phyloP scores from a whole-genome alignment of 164 flowering plant genomes.

The Nymphaea thermarum region DNA sequence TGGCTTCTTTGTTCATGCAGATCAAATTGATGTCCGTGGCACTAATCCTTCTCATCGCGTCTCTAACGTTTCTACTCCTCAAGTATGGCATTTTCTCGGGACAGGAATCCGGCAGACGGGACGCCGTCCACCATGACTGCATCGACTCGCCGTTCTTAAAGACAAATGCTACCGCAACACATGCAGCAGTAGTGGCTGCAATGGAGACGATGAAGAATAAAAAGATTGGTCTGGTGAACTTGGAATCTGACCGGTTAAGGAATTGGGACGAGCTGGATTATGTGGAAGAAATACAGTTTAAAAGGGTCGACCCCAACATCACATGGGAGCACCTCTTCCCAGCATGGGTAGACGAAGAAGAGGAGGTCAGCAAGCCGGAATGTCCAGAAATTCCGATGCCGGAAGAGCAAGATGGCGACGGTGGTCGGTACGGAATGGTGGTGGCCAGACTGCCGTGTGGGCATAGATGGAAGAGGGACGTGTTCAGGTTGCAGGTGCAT shows the following conservation, averaged over 20 bases:
- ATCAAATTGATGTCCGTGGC: not conserved
- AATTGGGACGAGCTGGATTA: not conserved
- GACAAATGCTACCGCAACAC: not conserved
- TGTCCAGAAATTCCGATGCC: not conserved
- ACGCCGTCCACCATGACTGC: not conserved
- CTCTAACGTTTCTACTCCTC: not conserved
- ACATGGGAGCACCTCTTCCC: not conserved
- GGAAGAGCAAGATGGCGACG: not conserved
- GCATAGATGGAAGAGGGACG: slow-evolving; percentile 46
- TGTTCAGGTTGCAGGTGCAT: slow-evolving; percentile 66
- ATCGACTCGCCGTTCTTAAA: not conserved
- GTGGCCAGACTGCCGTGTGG: slow-evolving; percentile 65
- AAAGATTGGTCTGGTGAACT: not conserved
- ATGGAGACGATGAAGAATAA: not conserved
- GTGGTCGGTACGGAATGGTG: slow-evolving; percentile 33
- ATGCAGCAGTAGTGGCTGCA: not conserved
- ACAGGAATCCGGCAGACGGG: not conserved
- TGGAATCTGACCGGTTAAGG: not conserved
- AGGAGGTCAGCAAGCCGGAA: not conserved
- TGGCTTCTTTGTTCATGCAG: not conserved
- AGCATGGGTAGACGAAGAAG: not conserved
- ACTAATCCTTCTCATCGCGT: not conserved
- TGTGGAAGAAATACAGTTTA: not conserved
- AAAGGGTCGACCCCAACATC: not conserved
- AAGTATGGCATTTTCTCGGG: not conserved